Evolutionary conservation across 257 asterid genomes (phyloP), one percentile per base, ranked within the genome.

Genomic region (Solanum infundibuliforme): DNA sequence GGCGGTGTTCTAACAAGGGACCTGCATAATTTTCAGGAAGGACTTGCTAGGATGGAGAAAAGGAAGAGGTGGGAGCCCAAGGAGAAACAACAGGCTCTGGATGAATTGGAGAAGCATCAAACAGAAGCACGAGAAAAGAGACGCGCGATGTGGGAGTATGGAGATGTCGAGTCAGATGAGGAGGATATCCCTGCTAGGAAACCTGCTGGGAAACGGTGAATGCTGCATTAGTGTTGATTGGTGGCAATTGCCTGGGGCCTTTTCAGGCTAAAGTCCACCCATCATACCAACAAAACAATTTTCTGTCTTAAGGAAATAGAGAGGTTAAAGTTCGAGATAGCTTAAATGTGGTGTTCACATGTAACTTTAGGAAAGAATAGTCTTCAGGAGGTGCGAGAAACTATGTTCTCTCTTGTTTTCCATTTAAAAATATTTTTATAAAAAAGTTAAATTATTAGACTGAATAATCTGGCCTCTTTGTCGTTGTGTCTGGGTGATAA

Each of bases 91-190:
- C 89, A 23, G 69, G 91, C 86, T 27, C 69, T 96, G 83, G 99
- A 96, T 60, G 99, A 93, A 71, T 83, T 97, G 93, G 99, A 96
- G 38, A 95, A 91, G 83, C 91, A 87, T 92, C 96, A 97, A 92
- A 88, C 89, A 1, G 98, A 94, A 90, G 99, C 99, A 27, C 95
- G 95, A 1, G 88, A 87, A 58, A 90, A 92, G 91, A 92, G 99
- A 27, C 92, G 88, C 1, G 96, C 96, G 8, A 97, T 97, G 99
- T 97, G 99, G 99, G 99, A 97, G 91, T 97, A 96, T 4, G 99
- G 99, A 13, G 98, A 97, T 89, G 92, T 97, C 39, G 94, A 95
- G 87, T 97, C 99, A 0, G 99, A 97, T 29, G 99, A 97, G 2
- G 99, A 97, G 89, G 99, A 97, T 27, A 95, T 96, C 65, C 92